Percentiles rank a stretch among this genome's conserved stretches.
These are phyloP conservation scores for Centrapalus pauciflorus DNA, from an alignment of 129 eudicot species.

Conservation along the genomic window DNA sequence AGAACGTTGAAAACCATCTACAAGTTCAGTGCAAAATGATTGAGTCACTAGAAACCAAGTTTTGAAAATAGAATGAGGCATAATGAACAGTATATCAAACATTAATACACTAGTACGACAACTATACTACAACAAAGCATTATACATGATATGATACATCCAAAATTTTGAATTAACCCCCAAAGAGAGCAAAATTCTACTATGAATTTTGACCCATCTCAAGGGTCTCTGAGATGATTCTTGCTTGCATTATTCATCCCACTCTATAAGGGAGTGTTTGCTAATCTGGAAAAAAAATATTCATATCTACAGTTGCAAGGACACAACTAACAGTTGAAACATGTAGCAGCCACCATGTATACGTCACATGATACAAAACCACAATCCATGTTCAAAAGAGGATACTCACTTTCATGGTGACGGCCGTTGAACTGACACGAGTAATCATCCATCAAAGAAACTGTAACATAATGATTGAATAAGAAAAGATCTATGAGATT, in stretches of 20 bases:
- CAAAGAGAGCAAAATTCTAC: too few relatives aligned
- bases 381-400: background rate
- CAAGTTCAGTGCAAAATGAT: slow-evolving; percentile 13
- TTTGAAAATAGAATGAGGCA: too few relatives aligned
- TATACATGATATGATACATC: too few relatives aligned
- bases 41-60: background rate
- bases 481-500: background rate
- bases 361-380: background rate
- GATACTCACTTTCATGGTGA: background rate
- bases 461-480: background rate
- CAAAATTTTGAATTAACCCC: too few relatives aligned
- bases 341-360: background rate
- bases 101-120: background rate
- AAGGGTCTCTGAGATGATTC: too few relatives aligned
- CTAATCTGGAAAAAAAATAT: too few relatives aligned
- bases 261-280: too few relatives aligned
- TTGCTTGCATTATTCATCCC: too few relatives aligned
- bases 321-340: too few relatives aligned
- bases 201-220: too few relatives aligned
- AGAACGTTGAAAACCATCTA: slow-evolving; percentile 26
- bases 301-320: too few relatives aligned
- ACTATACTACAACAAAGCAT: too few relatives aligned
- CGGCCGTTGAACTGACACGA: background rate
- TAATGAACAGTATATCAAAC: background rate
- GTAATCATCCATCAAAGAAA: background rate